These are phyloP conservation scores for Trichoderma virens DNA, from an alignment of 495 filamentous ascomycete genomes.

Conservation along the genomic window DNA sequence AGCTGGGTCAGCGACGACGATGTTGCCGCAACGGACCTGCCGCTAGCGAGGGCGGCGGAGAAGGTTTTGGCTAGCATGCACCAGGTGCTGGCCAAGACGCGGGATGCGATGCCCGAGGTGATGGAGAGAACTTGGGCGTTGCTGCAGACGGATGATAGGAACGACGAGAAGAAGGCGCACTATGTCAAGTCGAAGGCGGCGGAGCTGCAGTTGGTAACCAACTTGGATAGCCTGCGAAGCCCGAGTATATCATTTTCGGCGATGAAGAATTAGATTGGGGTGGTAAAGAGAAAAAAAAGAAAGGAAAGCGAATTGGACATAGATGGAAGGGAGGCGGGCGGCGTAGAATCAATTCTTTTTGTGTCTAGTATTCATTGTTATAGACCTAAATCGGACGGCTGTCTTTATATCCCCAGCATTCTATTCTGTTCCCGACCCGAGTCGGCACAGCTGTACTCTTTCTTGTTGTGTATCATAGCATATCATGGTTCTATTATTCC, in stretches of 20 bases:
- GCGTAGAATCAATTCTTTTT: background rate
- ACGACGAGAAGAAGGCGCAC: conserved; percentile 52
- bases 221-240: conserved; percentile 54
- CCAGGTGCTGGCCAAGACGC: conserved; percentile 68
- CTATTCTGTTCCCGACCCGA: background rate
- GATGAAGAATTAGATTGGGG: conserved; percentile 31
- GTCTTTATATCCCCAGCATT: background rate
- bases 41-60: conserved; percentile 72
- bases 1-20: conserved; percentile 66
- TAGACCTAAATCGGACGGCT: background rate
- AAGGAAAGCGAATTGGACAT: background rate
- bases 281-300: background rate
- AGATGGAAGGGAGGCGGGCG: background rate
- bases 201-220: conserved; percentile 71
- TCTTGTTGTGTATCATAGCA: background rate
- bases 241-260: conserved; percentile 55
- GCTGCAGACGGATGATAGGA: conserved; percentile 31
- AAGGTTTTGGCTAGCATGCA: conserved; percentile 95
- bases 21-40: conserved; percentile 60
- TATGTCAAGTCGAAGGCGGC: conserved; percentile 65
- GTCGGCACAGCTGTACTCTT: background rate
- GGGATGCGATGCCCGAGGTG: conserved; percentile 46
- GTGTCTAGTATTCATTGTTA: background rate
- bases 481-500: background rate
- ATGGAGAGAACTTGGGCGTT: conserved; percentile 22